Evolutionary conservation across 1,284 basidiomycete species (phyloP).

Genomic region (Naganishia liquefaciens): DNA sequence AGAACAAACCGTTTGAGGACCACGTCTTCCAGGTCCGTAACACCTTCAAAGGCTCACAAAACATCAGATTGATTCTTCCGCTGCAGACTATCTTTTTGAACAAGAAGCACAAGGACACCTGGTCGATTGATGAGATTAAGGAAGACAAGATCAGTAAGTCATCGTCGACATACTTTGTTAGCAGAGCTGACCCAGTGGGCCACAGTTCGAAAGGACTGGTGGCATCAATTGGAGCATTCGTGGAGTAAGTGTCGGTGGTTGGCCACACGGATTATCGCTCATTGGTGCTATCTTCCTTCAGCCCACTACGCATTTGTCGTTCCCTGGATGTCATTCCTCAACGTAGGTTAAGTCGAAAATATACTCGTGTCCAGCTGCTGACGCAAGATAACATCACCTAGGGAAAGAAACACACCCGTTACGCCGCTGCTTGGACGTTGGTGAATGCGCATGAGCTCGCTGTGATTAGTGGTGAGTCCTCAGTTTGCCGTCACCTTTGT

Average conservation of each 20-base stretch:
- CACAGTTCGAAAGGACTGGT: slow-evolving; percentile 53
- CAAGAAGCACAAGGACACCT: slow-evolving; percentile 53
- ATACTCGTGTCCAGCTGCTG: background rate
- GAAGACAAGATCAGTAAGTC: slow-evolving; percentile 56
- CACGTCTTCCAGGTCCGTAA: slow-evolving; percentile 53
- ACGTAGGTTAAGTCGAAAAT: slow-evolving; percentile 40
- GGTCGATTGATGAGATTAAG: slow-evolving; percentile 56
- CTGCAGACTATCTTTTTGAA: slow-evolving; percentile 58
- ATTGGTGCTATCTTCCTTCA: background rate
- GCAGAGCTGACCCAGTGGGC: background rate
- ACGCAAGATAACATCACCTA: background rate
- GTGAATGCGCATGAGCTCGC: slow-evolving; percentile 58
- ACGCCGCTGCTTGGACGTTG: slow-evolving; percentile 52
- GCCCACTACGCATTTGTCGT: slow-evolving; percentile 56
- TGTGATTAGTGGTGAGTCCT: slow-evolving; percentile 51
- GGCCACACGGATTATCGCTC: background rate
- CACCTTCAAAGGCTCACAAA: background rate
- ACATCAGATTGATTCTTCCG: background rate
- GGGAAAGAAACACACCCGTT: slow-evolving; percentile 44
- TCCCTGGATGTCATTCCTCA: slow-evolving; percentile 57
- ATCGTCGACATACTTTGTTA: background rate
- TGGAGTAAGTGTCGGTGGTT: slow-evolving; percentile 37
- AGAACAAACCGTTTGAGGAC: slow-evolving; percentile 45
- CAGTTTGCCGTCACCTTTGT: background rate
- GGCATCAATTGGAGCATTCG: slow-evolving; percentile 50